Base-by-base conservation (phyloP, 2,329 filamentous ascomycete genomes). In the Herpotrichia juniperi region DNA sequence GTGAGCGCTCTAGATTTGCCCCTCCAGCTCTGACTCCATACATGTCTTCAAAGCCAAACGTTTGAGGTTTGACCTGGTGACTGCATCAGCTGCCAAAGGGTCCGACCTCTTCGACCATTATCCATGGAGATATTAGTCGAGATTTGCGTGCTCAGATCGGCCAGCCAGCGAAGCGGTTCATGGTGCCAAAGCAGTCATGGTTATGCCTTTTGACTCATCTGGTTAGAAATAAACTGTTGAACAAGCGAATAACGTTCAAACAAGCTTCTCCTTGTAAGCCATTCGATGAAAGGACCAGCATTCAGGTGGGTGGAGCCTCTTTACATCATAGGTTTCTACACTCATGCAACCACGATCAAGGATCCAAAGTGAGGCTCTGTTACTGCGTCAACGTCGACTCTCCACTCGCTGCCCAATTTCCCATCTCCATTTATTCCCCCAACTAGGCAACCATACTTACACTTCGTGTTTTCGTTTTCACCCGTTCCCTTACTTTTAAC, bases 21-120 rank as follows among this genome's bases (percentile, higher is more conserved):
- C 50, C 53, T 53, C 53, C 30, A 28, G 47, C 50, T 58, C 49
- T 53, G 49, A 57, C 50, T 53, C 49, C 46, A 47, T 31, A 39
- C 37, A 22, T 19, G 34, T 42, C 22, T 24, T 30, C 24, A 25
- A 30, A 46, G 43, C 48, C 30, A 57, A 54, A 51, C 51, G 46
- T 54, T 32, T 46, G 32, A 51, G 35, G 45, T 49, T 42, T 43
- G 48, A 42, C 48, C 54, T 45, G 45, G 11, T 50, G 55, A 53
- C 17, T 39, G 22, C 32, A 34, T 57, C 48, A 57, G 35, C 26
- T 54, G 51, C 28, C 44, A 48, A 35, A 42, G 10, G 14, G 12
- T 30, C 17, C 39, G 32, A 40, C 32, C n/a, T 28, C 22, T 43
- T 16, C 34, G 28, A 34, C 42, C 31, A 48, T 46, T 39, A 52